Evolutionary conservation across 2,329 filamentous ascomycete species (phyloP).

Genomic region (Periconia sp.): DNA sequence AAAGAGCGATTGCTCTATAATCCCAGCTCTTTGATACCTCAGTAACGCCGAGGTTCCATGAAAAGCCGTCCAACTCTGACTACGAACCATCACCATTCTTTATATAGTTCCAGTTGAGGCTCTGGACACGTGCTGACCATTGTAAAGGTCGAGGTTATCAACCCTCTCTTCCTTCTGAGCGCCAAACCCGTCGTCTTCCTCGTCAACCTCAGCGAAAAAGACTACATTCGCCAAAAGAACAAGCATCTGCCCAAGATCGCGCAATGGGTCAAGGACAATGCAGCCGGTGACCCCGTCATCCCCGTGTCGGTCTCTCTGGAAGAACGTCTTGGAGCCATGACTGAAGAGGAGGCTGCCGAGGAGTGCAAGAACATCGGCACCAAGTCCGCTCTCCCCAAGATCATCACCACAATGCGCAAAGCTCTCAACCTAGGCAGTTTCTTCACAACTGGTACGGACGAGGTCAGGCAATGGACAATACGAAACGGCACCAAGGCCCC

Average conservation of each 20-base stretch:
- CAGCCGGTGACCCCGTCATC: conserved; percentile 85
- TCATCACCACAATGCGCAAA: conserved; percentile 92
- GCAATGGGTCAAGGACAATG: conserved; percentile 93
- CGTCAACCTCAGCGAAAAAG: conserved; percentile 95
- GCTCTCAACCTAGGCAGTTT: conserved; percentile 89
- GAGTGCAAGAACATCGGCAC: conserved; percentile 89
- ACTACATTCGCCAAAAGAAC: conserved; percentile 99
- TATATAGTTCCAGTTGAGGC: conserved; percentile 4
- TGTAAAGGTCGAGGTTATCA: conserved; percentile 90
- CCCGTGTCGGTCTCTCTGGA: conserved; percentile 93
- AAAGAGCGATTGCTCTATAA: conserved; percentile 96
- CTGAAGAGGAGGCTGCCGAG: conserved; percentile 76
- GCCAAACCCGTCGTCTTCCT: conserved; percentile 98
- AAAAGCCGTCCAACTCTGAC: conserved; percentile 84
- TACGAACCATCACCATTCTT: conserved; percentile 10
- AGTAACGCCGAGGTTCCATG: conserved; percentile 80
- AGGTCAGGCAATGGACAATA: conserved; percentile 98
- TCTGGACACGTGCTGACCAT: conserved; percentile 33
- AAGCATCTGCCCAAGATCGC: conserved; percentile 94
- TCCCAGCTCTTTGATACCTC: conserved; percentile 99
- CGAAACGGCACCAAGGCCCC: conserved; percentile 96
- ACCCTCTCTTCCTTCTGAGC: conserved; percentile 91
- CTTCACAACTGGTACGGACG: conserved; percentile 95
- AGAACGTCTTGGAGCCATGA: conserved; percentile 84
- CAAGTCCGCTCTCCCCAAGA: conserved; percentile 89